phyloP scores from a whole-genome alignment of 345 rosid genomes.

The Schrenkiella parvula region DNA sequence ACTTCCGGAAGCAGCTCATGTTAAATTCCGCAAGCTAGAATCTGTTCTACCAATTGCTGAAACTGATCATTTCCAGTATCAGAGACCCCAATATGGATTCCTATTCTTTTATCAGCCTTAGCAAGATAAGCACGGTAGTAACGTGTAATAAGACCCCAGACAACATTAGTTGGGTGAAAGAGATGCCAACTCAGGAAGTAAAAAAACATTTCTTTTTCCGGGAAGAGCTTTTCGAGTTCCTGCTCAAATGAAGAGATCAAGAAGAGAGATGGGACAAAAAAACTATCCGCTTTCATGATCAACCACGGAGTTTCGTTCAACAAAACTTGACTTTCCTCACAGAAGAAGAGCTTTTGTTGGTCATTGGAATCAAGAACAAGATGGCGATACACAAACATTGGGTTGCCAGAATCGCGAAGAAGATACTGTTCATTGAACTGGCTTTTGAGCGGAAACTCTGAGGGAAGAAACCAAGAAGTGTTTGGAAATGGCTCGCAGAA shows the following conservation, averaged over 20 bases:
- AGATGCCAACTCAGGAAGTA: constrained; percentile 37
- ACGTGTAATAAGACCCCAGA: constrained; percentile 37
- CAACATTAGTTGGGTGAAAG: constrained; percentile 39
- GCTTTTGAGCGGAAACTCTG: constrained; percentile 25
- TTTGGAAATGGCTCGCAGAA: constrained; percentile 40
- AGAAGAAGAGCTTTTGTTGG: constrained; percentile 33
- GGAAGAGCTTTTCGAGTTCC: constrained; percentile 27
- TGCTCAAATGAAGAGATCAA: constrained; percentile 15
- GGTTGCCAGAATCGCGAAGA: constrained; percentile 17
- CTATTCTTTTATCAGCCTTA: constrained; percentile 29
- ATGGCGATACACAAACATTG: constrained; percentile 19
- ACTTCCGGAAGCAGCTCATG: constrained; percentile 36
- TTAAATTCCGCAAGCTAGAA: constrained; percentile 27
- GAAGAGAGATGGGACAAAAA: constrained; percentile 31
- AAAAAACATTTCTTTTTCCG: constrained; percentile 32
- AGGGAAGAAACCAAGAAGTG: constrained; percentile 32
- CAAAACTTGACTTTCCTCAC: constrained; percentile 22
- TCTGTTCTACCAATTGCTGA: constrained; percentile 25
- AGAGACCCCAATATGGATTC: constrained; percentile 31
- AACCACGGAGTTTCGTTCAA: constrained; percentile 24
- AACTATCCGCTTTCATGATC: constrained; percentile 25
- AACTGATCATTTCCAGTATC: neutral
- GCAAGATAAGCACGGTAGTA: constrained; percentile 29
- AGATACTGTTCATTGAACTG: constrained; percentile 4
- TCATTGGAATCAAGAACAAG: constrained; percentile 18